These are phyloP conservation scores for Piper betle DNA, from an alignment of 164 flowering plant species.

Conservation along the genomic window DNA sequence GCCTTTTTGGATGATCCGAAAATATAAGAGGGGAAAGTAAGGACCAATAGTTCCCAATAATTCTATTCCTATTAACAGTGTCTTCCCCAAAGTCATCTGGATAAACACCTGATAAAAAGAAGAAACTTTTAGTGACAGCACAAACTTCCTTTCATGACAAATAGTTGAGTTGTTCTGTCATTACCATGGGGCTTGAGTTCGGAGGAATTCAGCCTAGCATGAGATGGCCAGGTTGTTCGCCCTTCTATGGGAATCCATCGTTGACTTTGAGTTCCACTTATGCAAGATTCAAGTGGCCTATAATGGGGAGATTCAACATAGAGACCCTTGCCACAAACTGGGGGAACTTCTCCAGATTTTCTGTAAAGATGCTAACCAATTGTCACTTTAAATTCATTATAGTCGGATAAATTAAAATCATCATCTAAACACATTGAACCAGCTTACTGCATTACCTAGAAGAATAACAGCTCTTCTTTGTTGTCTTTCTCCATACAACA, in stretches of 20 bases:
- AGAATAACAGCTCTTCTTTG: slow-evolving; percentile 46
- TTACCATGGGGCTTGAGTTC: slow-evolving; percentile 72
- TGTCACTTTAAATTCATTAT: not conserved
- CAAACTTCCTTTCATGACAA: not conserved
- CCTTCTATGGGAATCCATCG: slow-evolving; percentile 83
- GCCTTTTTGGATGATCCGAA: slow-evolving; percentile 99
- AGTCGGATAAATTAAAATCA: not conserved
- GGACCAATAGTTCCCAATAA: slow-evolving; percentile 80
- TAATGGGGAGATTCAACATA: slow-evolving; percentile 87
- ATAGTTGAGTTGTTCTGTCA: not conserved
- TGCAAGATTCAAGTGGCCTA: slow-evolving; percentile 70
- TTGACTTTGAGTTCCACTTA: slow-evolving; percentile 71
- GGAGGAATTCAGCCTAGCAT: slow-evolving; percentile 38
- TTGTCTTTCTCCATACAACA: slow-evolving; percentile 91
- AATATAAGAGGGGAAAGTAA: slow-evolving; percentile 91
- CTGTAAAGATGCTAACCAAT: slow-evolving; percentile 26
- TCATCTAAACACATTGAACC: not conserved
- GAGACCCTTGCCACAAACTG: slow-evolving; percentile 59
- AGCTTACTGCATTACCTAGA: slow-evolving; percentile 42
- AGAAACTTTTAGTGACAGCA: not conserved
- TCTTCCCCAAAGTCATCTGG: slow-evolving; percentile 68
- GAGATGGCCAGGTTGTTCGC: slow-evolving; percentile 70
- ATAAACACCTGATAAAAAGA: slow-evolving; percentile 36
- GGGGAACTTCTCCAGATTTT: slow-evolving; percentile 53
- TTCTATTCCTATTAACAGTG: slow-evolving; percentile 37